Base-by-base conservation (phyloP, 257 asterid genomes). In the Solanum arcanum region DNA sequence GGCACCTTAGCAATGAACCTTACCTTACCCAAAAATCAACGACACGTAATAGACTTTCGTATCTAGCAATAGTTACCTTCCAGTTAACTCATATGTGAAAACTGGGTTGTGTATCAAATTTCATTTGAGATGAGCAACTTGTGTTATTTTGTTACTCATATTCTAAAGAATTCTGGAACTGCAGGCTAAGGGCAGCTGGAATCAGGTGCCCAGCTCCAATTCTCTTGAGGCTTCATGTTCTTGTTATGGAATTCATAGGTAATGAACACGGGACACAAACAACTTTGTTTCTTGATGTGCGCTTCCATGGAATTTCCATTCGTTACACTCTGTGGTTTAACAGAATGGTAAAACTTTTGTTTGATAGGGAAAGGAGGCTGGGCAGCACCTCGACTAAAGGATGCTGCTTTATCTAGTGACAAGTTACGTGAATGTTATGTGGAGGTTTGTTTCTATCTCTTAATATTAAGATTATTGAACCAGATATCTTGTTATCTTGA, bases 361-460 rank as follows among this genome's bases (percentile, higher is more conserved):
- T 1, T 18, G 46, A 84, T 90, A 97, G 99, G 99, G 83, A 93
- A 92, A 88, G 90, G 92, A 31, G 99, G 99, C 82, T 97, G 99
- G 99, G 99, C 99, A 86, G 99, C 99, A 75, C 98, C 99, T 87
- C 95, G 99, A 86, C 99, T 97, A 82, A 97, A 96, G 92, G 99
- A 97, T 94, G 98, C 99, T 86, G 93, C 92, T 88, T 92, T 97
- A 74, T 95, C 99, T 59, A 92, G 90, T 69, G 99, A 96, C 90
- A 97, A 93, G 90, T 91, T 96, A 87, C 98, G 97, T 46, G 99
- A 96, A 91, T 83, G 96, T 89, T 97, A 97, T 88, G 88, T 95
- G 62, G 99, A 97, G 98, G 99, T 97, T 83, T 46, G 89, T 39
- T 86, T 82, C 21, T 44, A 47, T 64, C 44, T 84, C 88, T 73